Evolutionary conservation across 306 rosid species (phyloP), one percentile per base, ranked within the genome.

Genomic region (Quercus glauca): DNA sequence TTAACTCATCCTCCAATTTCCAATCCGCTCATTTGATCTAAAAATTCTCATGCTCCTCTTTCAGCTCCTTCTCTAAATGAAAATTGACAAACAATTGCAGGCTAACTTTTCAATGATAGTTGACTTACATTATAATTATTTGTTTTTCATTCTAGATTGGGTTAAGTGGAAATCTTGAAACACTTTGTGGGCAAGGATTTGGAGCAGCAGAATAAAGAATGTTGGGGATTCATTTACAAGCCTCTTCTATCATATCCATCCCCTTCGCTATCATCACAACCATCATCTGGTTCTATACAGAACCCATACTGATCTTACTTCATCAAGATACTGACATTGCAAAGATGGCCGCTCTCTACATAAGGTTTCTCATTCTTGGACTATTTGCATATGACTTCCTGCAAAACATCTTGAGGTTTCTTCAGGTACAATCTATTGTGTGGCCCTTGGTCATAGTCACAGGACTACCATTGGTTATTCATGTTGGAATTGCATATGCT

Each of bases 91-190:
- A 23, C 25, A 23, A 23, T 45, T 45, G 14, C 52, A 10, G 41
- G 41, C 8, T 35, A 35, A 35, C 41, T 6, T 35, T 35, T 35
- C 41, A 35, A 35, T 6, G 8, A 35, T 35, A 35, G 41, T 35
- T 35, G 41, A 35, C 41, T 35, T 35, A 35, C 41, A 35, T 35
- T 35, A 35, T 6, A 35, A 59, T 65, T 53, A 19, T 55, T 43
- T 37, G 63, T 60, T 18, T 45, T 75, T 35, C 76, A 76, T 81
- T 70, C 4, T 63, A 94, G 98, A 79, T 89, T 73, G 98, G 96
- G 12, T 84, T 87, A 64, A 94, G 97, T 80, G 98, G 98, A 70
- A 89, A 93, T 51, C 83, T 94, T 15, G 97, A 94, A 85, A 94
- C 93, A 37, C 89, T 90, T 0, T 94, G 98, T 29, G 98, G 96